A percentile compares a stretch with the other conserved stretches of the same genome.
Evolutionary conservation across 768 basidiomycete genomes (phyloP).

Genomic region (Exsudoporus frostii): DNA sequence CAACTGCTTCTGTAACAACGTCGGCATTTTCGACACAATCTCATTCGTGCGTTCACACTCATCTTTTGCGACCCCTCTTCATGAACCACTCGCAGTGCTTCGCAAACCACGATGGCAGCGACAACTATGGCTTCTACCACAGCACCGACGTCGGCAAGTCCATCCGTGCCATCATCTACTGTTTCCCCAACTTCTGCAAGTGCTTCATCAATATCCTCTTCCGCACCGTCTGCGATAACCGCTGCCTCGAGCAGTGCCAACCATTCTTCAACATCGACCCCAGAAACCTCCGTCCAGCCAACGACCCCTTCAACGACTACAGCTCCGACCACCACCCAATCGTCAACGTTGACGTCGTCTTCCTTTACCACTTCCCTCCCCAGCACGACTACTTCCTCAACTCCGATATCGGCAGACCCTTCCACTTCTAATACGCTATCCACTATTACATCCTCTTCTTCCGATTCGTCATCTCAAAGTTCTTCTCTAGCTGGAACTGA

Average conservation of each 20-base stretch:
- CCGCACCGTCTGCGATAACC: constrained; percentile 15
- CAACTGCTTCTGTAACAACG: constrained; percentile 11
- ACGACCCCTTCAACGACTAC: constrained; percentile 21
- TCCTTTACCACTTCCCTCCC: constrained; percentile 4
- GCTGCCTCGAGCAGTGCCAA: constrained; percentile 13
- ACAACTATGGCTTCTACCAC: constrained; percentile 10
- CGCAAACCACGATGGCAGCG: constrained; percentile 9
- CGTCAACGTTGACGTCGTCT: constrained; percentile 10
- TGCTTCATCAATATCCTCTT: constrained; percentile 6
- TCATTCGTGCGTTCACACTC: constrained; percentile 23
- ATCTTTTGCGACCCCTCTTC: constrained; percentile 2
- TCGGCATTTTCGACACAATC: constrained; percentile 12
- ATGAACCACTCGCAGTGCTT: constrained; percentile 18
- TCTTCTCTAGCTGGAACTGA: constrained; percentile 2
- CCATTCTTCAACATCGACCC: constrained; percentile 19
- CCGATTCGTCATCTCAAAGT: constrained; percentile 7
- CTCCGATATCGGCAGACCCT: constrained; percentile 15
- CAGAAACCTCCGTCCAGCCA: constrained; percentile 18
- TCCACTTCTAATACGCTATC: constrained; percentile 14
- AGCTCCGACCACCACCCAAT: constrained; percentile 3
- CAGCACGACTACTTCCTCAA: constrained; percentile 8
- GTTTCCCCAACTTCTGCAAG: constrained; percentile 6
- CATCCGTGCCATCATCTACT: constrained; percentile 8
- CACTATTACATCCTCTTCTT: constrained; percentile 8
- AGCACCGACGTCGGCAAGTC: constrained; percentile 12